Conservation (phyloP, 768 basidiomycete species). For the Termitomyces sp. region DNA sequence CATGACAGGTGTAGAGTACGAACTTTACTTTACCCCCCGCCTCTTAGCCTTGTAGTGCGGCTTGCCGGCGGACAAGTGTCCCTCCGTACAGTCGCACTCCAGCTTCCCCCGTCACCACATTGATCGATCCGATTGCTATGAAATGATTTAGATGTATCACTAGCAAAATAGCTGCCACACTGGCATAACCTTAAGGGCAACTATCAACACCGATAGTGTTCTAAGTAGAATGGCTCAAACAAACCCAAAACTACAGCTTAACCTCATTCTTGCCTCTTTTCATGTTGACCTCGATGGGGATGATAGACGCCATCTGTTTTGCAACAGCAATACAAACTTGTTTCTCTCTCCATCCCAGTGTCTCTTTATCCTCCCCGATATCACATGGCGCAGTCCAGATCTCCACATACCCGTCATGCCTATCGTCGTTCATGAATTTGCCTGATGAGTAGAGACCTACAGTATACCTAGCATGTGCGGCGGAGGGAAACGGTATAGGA, state of each 20-base stretch:
- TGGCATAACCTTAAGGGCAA: too few species aligned
- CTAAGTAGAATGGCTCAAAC: not conserved
- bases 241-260: constrained; percentile 15
- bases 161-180: too few species aligned
- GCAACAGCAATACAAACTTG: constrained; percentile 58
- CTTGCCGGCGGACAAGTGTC: too few species aligned
- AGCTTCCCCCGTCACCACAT: too few species aligned
- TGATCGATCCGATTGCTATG: too few species aligned
- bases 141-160: too few species aligned
- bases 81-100: too few species aligned
- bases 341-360: constrained; percentile 49
- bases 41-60: too few species aligned
- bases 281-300: constrained; percentile 37
- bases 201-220: too few species aligned
- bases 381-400: constrained; percentile 62
- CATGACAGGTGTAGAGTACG: too few species aligned
- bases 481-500: constrained; percentile 40
- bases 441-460: constrained; percentile 51
- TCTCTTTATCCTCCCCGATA: constrained; percentile 37
- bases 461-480: constrained; percentile 38
- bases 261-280: constrained; percentile 19
- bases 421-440: constrained; percentile 43
- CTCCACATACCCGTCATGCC: constrained; percentile 57
- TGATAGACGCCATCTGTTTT: constrained; percentile 53
- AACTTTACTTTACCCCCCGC: too few species aligned